phyloP scores from a whole-genome alignment of 169 alveolate genomes.

The Cryptosporidium muris region DNA sequence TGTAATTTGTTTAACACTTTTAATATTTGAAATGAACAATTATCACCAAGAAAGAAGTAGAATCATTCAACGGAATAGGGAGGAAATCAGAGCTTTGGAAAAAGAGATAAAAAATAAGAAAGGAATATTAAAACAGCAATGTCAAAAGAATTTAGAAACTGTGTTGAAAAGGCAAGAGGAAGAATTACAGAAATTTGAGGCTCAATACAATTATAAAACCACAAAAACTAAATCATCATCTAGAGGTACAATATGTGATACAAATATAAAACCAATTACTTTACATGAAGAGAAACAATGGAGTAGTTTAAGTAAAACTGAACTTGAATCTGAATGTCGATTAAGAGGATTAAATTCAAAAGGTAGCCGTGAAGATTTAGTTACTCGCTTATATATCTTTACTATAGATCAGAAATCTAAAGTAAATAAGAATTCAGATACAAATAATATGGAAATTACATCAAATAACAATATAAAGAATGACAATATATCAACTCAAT shows the following conservation, averaged over 20 bases:
- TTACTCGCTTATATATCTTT: slow-evolving; percentile 42
- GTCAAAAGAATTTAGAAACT: slow-evolving; percentile 17
- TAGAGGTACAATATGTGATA: neutral
- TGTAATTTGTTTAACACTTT: too few species aligned
- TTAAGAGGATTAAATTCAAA: slow-evolving; percentile 50
- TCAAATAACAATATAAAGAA: neutral
- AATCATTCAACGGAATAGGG: slow-evolving; percentile 55
- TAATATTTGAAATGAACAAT: neutral
- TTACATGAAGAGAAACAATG: slow-evolving; percentile 46
- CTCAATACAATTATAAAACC: neutral
- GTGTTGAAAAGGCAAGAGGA: slow-evolving; percentile 42
- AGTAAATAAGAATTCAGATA: slow-evolving; percentile 8
- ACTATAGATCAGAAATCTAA: slow-evolving; percentile 66
- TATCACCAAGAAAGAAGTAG: slow-evolving; percentile 71
- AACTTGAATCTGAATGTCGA: slow-evolving; percentile 49
- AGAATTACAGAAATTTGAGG: slow-evolving; percentile 34
- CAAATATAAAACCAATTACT: neutral
- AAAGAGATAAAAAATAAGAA: slow-evolving; percentile 55
- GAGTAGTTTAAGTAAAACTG: slow-evolving; percentile 68
- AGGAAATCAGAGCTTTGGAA: slow-evolving; percentile 44
- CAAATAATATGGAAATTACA: neutral
- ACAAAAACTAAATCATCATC: neutral
- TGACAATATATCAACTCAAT: slow-evolving; percentile 4
- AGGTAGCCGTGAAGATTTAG: slow-evolving; percentile 57
- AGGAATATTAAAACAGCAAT: slow-evolving; percentile 37